A percentile compares a stretch with the other conserved stretches of the same genome.
Conservation (phyloP, 2,329 filamentous ascomycete species). For the Davidsoniella neocaledoniae region DNA sequence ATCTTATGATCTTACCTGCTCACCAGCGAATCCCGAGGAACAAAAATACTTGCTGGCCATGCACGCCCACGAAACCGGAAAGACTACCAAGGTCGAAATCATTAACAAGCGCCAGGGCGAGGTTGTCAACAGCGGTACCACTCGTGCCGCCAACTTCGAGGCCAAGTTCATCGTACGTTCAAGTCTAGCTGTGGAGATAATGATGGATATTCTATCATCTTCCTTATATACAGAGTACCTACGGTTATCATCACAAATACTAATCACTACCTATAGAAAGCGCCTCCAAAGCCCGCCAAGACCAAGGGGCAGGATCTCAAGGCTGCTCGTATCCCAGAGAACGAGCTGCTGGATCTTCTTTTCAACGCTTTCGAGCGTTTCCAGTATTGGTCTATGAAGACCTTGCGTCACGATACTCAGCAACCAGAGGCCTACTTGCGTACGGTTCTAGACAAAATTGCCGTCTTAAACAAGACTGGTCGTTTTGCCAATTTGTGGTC, state of each 20-base stretch:
- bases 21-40: conserved; percentile 55
- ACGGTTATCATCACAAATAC: conserved; percentile 7
- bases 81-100: conserved; percentile 27
- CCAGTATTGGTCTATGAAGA: conserved; percentile 88
- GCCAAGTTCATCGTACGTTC: conserved; percentile 40
- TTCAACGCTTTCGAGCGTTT: conserved; percentile 71
- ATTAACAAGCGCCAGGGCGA: conserved; percentile 24
- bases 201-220: neutral
- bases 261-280: conserved; percentile 30
- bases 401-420: conserved; percentile 56
- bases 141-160: conserved; percentile 22
- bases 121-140: conserved; percentile 9
- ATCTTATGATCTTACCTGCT: conserved; percentile 58
- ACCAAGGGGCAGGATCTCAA: conserved; percentile 59
- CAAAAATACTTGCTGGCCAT: conserved; percentile 46
- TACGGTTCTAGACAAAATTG: conserved; percentile 67
- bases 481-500: conserved; percentile 76
- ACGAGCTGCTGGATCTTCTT: conserved; percentile 73
- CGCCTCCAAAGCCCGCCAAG: conserved; percentile 30
- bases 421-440: conserved; percentile 93
- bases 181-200: neutral
- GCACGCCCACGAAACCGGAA: conserved; percentile 33
- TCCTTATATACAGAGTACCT: neutral
- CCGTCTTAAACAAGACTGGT: conserved; percentile 65
- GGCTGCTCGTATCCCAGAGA: conserved; percentile 74